A percentile compares a stretch with the other conserved stretches of the same genome.
Evolutionary conservation across 495 filamentous ascomycete genomes (phyloP).

Genomic region (Hypomontagnella monticulosa): DNA sequence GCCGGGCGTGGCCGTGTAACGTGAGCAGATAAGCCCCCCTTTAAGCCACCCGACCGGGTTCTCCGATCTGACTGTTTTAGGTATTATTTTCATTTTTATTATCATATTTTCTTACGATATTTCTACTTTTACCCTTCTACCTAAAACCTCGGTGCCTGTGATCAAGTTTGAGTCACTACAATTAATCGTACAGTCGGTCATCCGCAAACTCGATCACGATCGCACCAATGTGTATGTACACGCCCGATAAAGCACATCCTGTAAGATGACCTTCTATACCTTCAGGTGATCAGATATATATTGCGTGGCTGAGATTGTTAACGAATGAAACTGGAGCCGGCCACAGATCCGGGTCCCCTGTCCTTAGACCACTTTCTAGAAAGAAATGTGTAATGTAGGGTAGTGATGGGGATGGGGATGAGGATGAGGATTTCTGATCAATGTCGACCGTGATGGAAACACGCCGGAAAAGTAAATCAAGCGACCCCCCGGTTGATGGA

Average conservation of each 20-base stretch:
- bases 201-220: conserved; percentile 24
- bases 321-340: conserved; percentile 8
- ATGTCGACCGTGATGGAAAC: conserved; percentile 6
- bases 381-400: conserved; percentile 11
- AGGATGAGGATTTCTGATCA: neutral
- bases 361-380: conserved; percentile 14
- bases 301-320: conserved; percentile 17
- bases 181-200: conserved; percentile 3
- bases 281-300: conserved; percentile 18
- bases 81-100: conserved; percentile 3
- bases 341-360: neutral
- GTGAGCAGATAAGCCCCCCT: too few relatives aligned
- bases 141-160: conserved; percentile 11
- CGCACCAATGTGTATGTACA: neutral
- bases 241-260: conserved; percentile 8
- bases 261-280: conserved; percentile 21
- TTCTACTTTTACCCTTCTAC: too few relatives aligned
- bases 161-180: conserved; percentile 4
- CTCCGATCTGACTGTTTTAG: neutral
- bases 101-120: neutral
- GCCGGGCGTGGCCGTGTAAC: neutral
- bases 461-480: conserved; percentile 7
- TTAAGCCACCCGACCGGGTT: conserved; percentile 6
- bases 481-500: neutral
- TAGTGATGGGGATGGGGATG: too few relatives aligned